These are phyloP conservation scores for Apiospora arundinis DNA, from an alignment of 2,329 filamentous ascomycete species.

Conservation along the genomic window DNA sequence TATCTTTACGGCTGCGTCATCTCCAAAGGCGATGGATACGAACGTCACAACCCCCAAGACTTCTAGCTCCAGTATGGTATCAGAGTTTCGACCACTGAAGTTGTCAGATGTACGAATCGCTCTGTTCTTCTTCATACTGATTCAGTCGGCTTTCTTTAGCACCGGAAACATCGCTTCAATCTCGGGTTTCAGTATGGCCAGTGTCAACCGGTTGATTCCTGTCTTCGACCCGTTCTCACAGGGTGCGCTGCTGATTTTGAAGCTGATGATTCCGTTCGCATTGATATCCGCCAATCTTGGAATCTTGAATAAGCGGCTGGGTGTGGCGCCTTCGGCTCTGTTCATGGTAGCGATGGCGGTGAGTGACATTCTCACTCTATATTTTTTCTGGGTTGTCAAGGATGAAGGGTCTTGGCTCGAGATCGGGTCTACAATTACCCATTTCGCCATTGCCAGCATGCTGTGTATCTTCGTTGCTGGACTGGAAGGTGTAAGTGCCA, in stretches of 20 bases:
- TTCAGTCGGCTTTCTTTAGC: slow-evolving; percentile 96
- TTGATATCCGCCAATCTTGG: slow-evolving; percentile 94
- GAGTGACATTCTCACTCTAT: slow-evolving; percentile 88
- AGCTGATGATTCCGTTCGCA: slow-evolving; percentile 91
- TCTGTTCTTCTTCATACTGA: slow-evolving; percentile 92
- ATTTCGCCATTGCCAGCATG: slow-evolving; percentile 91
- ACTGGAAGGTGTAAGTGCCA: slow-evolving; percentile 83
- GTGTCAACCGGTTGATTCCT: slow-evolving; percentile 84
- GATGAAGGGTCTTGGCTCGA: slow-evolving; percentile 98
- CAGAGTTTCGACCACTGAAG: slow-evolving; percentile 67
- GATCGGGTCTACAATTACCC: slow-evolving; percentile 94
- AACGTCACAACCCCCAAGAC: slow-evolving; percentile 29
- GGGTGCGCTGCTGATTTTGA: slow-evolving; percentile 83
- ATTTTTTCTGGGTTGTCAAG: slow-evolving; percentile 97
- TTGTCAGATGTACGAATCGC: slow-evolving; percentile 87
- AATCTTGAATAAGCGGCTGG: slow-evolving; percentile 83
- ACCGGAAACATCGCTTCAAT: slow-evolving; percentile 96
- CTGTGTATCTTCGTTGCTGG: slow-evolving; percentile 90
- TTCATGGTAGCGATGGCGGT: slow-evolving; percentile 96
- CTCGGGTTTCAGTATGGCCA: slow-evolving; percentile 91
- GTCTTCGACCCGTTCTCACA: slow-evolving; percentile 95
- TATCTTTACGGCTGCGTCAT: slow-evolving; percentile 42
- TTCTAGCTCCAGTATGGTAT: slow-evolving; percentile 29
- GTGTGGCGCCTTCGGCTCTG: slow-evolving; percentile 84
- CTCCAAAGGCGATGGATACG: slow-evolving; percentile 28